phyloP scores from a whole-genome alignment of 371 early-diverging fungal species.

The Zopfochytrium polystomum region DNA sequence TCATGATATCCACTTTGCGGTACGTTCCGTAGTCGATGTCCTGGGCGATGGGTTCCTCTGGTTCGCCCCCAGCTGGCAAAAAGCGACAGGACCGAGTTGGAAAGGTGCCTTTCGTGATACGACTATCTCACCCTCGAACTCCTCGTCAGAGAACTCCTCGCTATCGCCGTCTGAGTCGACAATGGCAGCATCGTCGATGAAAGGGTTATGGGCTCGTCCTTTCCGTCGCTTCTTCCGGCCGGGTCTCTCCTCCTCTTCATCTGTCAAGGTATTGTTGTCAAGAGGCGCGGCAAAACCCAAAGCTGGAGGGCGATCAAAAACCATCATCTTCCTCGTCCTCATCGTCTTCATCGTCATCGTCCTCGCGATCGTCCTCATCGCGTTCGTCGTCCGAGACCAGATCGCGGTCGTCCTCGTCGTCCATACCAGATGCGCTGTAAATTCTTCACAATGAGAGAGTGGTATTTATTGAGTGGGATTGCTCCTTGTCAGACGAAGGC shows the following conservation, averaged over 20 bases:
- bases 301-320: not conserved
- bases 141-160: conserved; percentile 67
- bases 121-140: conserved; percentile 12
- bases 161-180: conserved; percentile 78
- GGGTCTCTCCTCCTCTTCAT: too few relatives aligned
- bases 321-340: not conserved
- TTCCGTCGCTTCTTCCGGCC: conserved; percentile 1
- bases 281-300: not conserved
- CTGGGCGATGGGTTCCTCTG: conserved; percentile 69
- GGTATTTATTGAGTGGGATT: not conserved
- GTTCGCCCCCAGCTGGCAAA: not conserved
- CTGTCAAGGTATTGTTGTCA: not conserved
- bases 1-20: conserved; percentile 66
- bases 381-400: conserved; percentile 29
- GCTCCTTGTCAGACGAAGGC: not conserved
- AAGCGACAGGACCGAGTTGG: not conserved
- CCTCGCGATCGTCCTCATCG: conserved; percentile 28
- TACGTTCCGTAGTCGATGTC: conserved; percentile 56
- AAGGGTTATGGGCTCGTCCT: conserved; percentile 17
- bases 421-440: conserved; percentile 12
- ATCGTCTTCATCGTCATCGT: conserved; percentile 29
- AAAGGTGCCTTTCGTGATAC: not conserved
- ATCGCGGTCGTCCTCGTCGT: conserved; percentile 19
- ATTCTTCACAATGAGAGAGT: not conserved
- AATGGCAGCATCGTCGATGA: conserved; percentile 67